These are phyloP conservation scores for Kwoniella shivajii DNA, from an alignment of 1,284 basidiomycete species.

Conservation along the genomic window DNA sequence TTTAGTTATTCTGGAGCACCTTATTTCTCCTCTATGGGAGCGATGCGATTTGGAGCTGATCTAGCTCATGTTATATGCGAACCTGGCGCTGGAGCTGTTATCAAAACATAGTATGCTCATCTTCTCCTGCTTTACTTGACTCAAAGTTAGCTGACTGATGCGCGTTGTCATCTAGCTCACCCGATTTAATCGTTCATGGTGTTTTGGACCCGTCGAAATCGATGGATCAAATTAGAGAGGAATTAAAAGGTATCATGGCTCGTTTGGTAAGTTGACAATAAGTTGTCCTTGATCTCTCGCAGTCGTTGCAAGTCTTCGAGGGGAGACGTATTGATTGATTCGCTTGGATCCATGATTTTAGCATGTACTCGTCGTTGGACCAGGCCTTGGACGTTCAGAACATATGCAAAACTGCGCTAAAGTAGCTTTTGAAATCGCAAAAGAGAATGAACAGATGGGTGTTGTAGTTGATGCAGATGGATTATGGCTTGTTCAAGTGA, in stretches of 20 bases:
- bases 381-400: constrained; percentile 82
- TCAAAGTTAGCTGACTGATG: constrained; percentile 1
- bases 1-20: constrained; percentile 87
- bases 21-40: constrained; percentile 87
- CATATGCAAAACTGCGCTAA: constrained; percentile 79
- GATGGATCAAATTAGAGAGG: constrained; percentile 41
- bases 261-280: constrained; percentile 60
- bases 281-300: background rate
- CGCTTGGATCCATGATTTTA: constrained; percentile 5
- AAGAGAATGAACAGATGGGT: constrained; percentile 68
- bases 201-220: constrained; percentile 61
- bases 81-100: constrained; percentile 81
- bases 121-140: background rate
- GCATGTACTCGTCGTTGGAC: constrained; percentile 90
- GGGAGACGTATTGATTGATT: constrained; percentile 9
- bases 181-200: constrained; percentile 94
- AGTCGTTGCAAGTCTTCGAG: background rate
- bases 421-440: constrained; percentile 57
- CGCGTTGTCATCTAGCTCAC: constrained; percentile 41
- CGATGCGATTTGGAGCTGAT: constrained; percentile 85
- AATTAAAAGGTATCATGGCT: constrained; percentile 69
- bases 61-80: constrained; percentile 96
- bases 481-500: constrained; percentile 49
- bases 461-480: constrained; percentile 92
- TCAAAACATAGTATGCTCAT: constrained; percentile 79